phyloP scores from a whole-genome alignment of 1,284 basidiomycete species.

The Sporisorium iseilematis-ciliati region DNA sequence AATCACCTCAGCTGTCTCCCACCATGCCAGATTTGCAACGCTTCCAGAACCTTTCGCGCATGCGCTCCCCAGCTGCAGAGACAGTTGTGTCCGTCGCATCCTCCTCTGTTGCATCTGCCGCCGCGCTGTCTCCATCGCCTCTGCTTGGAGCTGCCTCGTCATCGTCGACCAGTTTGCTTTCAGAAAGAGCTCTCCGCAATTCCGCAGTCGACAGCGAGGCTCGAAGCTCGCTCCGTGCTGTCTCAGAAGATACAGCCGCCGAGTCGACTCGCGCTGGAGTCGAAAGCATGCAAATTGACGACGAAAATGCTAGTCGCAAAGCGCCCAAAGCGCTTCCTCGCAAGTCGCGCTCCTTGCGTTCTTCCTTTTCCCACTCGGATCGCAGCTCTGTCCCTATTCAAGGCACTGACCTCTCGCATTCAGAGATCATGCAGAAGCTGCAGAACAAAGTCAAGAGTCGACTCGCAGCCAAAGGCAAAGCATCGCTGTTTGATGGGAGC shows the following conservation, averaged over 20 bases:
- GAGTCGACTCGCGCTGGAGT: slow-evolving; percentile 33
- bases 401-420: slow-evolving; percentile 37
- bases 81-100: slow-evolving; percentile 20
- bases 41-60: slow-evolving; percentile 2
- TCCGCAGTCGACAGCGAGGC: slow-evolving; percentile 3
- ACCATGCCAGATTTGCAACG: slow-evolving; percentile 17
- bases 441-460: slow-evolving; percentile 45
- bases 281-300: slow-evolving; percentile 46
- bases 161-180: slow-evolving; percentile 3
- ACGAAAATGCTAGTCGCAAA: slow-evolving; percentile 5
- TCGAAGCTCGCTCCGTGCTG: slow-evolving; percentile 11
- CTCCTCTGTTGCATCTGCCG: slow-evolving; percentile 17
- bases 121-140: slow-evolving; percentile 30
- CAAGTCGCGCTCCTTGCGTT: slow-evolving; percentile 23
- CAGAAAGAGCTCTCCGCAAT: slow-evolving; percentile 8
- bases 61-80: slow-evolving; percentile 28
- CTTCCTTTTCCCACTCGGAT: slow-evolving; percentile 30
- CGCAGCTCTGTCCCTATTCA: slow-evolving; percentile 17
- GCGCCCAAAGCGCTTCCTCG: background rate
- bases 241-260: slow-evolving; percentile 29
- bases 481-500: background rate
- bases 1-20: slow-evolving; percentile 37
- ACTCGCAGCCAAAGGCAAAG: slow-evolving; percentile 40
- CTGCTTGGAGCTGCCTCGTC: slow-evolving; percentile 8
- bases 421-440: slow-evolving; percentile 48